phyloP scores from a whole-genome alignment of 2,329 filamentous ascomycete species.

The Sphaerulina populicola region DNA sequence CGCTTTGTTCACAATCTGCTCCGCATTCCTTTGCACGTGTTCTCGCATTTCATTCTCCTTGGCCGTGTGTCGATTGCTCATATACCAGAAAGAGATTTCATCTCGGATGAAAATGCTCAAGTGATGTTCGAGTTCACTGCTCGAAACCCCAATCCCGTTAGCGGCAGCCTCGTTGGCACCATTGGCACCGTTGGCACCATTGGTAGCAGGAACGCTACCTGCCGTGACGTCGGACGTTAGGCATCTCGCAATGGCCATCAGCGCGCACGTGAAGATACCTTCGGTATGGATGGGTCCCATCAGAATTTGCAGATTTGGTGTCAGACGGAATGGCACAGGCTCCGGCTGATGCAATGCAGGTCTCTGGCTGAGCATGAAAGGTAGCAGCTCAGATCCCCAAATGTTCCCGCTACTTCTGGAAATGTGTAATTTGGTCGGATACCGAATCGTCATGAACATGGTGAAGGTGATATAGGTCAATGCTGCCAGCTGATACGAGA shows the following conservation, averaged over 20 bases:
- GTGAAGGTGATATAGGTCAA: slow-evolving; percentile 98
- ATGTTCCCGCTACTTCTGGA: slow-evolving; percentile 80
- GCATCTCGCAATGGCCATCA: slow-evolving; percentile 94
- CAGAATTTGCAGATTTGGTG: slow-evolving; percentile 87
- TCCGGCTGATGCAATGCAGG: slow-evolving; percentile 93
- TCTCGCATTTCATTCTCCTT: slow-evolving; percentile 65
- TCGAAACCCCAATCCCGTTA: slow-evolving; percentile 13
- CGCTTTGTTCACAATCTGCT: slow-evolving; percentile 85
- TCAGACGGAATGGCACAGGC: slow-evolving; percentile 92
- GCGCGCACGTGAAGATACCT: slow-evolving; percentile 85
- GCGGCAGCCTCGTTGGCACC: slow-evolving; percentile 9
- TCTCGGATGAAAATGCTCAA: slow-evolving; percentile 91
- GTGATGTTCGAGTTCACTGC: slow-evolving; percentile 77
- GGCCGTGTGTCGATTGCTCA: slow-evolving; percentile 59
- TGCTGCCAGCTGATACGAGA: slow-evolving; percentile 89
- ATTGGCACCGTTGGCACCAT: slow-evolving; percentile 3
- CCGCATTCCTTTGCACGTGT: slow-evolving; percentile 75
- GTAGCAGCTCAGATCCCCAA: slow-evolving; percentile 92
- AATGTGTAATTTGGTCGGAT: slow-evolving; percentile 92
- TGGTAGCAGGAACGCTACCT: slow-evolving; percentile 18
- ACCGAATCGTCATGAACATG: slow-evolving; percentile 92
- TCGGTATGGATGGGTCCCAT: slow-evolving; percentile 95
- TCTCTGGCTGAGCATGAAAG: slow-evolving; percentile 73
- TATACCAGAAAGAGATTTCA: slow-evolving; percentile 97
- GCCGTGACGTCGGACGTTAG: slow-evolving; percentile 63